Conservation (phyloP, 495 filamentous ascomycete species). For the Penicillium desertorum region DNA sequence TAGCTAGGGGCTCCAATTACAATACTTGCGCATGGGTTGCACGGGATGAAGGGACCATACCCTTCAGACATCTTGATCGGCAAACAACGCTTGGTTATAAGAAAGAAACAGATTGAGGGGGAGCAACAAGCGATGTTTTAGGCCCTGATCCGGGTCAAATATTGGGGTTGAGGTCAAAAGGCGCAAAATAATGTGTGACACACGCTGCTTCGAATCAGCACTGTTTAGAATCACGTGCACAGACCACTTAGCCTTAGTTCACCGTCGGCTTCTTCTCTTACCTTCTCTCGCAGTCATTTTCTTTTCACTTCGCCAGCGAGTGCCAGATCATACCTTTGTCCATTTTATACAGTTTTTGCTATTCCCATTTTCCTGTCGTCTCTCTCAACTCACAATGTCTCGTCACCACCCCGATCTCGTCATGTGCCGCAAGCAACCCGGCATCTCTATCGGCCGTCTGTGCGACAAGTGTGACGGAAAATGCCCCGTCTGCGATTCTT, state of each 20-base stretch:
- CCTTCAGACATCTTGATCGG: slow-evolving; percentile 5
- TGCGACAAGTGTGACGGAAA: slow-evolving; percentile 99
- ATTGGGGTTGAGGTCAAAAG: not conserved
- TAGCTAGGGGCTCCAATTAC: slow-evolving; percentile 1
- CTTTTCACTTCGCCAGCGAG: not conserved
- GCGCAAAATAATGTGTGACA: not conserved
- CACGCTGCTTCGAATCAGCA: slow-evolving; percentile 11
- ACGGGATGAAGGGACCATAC: slow-evolving; percentile 7
- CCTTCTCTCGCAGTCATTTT: not conserved
- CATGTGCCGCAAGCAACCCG: slow-evolving; percentile 99
- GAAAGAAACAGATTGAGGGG: not conserved
- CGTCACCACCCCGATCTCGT: slow-evolving; percentile 73
- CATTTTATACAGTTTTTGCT: slow-evolving; percentile 4
- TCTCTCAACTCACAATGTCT: slow-evolving; percentile 30
- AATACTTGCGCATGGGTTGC: not conserved
- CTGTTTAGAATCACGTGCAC: slow-evolving; percentile 20
- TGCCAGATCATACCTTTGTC: not conserved
- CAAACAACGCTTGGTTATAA: not conserved
- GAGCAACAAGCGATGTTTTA: not conserved
- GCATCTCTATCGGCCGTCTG: slow-evolving; percentile 96
- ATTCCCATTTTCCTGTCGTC: slow-evolving; percentile 1
- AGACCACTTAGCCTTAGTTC: slow-evolving; percentile 13
- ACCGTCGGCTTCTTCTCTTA: not conserved
- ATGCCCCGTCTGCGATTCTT: slow-evolving; percentile 97
- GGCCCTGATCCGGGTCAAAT: not conserved